Conservation (phyloP, 345 rosid species). For the Camelina neglecta region DNA sequence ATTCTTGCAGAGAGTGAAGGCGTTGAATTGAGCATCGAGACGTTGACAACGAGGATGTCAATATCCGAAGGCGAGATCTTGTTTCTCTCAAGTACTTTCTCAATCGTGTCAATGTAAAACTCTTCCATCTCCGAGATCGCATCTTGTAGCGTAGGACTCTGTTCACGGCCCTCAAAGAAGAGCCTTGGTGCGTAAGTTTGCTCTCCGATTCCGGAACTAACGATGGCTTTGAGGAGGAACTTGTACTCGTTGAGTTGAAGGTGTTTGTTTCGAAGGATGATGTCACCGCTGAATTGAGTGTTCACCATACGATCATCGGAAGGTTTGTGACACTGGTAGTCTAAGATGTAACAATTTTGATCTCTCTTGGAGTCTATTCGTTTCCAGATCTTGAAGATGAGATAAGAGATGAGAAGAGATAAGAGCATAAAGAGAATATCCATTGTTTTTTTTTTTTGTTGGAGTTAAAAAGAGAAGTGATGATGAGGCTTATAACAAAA, state of each 20-base stretch:
- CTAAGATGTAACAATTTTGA: constrained; percentile 65
- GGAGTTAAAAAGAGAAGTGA: constrained; percentile 11
- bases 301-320: constrained; percentile 56
- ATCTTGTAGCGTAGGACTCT: constrained; percentile 49
- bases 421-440: constrained; percentile 46
- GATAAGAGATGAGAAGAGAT: constrained; percentile 38
- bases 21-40: constrained; percentile 54
- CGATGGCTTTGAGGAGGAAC: constrained; percentile 64
- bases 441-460: constrained; percentile 27
- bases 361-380: constrained; percentile 43
- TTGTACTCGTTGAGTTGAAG: constrained; percentile 60
- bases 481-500: constrained; percentile 5
- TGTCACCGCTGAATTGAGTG: constrained; percentile 49
- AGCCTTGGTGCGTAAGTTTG: constrained; percentile 63
- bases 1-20: constrained; percentile 72
- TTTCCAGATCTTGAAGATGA: constrained; percentile 44
- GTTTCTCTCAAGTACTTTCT: constrained; percentile 55
- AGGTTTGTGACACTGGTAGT: constrained; percentile 70
- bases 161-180: constrained; percentile 58
- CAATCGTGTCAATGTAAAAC: constrained; percentile 55
- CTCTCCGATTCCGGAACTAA: constrained; percentile 76
- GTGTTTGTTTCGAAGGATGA: constrained; percentile 57
- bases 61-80: constrained; percentile 57
- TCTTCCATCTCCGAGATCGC: constrained; percentile 58
- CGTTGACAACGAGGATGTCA: constrained; percentile 68